Base-by-base conservation (phyloP, 441 rosid species). In the Geranium incanum region DNA sequence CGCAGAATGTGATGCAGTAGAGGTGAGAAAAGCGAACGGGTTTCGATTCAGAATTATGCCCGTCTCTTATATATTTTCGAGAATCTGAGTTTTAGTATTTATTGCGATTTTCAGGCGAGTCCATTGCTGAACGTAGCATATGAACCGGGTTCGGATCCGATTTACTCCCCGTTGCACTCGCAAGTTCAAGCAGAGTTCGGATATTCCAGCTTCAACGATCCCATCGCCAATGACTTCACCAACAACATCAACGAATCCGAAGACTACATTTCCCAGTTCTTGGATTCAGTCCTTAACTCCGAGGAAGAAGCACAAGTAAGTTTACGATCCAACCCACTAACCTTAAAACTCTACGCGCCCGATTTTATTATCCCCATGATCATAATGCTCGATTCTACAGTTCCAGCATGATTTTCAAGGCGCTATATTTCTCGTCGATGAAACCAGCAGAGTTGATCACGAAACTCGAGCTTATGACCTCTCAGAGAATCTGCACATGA, bases 91-190 rank as follows among this genome's bases (percentile, higher is more conserved):
- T 2, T 1, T 18, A 43, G 28, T 59, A 19, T 62, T 75, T 48
- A 38, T 18, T 37, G 23, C 43, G 43, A 7, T 39, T 62, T 66
- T 74, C 77, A 65, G 80, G 77, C 63, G 71, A 45, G 68, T 81
- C 21, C 8, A 38, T 77, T 76, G 78, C 75, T 81, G 52, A 72
- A 81, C 71, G 60, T 38, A 57, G 75, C 81, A 7, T 19, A 62
- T 71, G 76, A 73, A 36, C 74, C 79, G 13, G 37, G 55, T 23
- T 33, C 36, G 37, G 85, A 75, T 72, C 68, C 82, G 16, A 1
- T 84, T n/a, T 84, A 87, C 72, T 78, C 90, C 18, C 86, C 87
- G 28, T 75, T 85, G 72, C 85, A 77, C 57, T 63, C 71, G 1
- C 84, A 78, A 21, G 57, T 76, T 70, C 87, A 81, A 70, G 59